phyloP scores from a whole-genome alignment of 805 yeast genomes.

The Huiozyma naganishii region DNA sequence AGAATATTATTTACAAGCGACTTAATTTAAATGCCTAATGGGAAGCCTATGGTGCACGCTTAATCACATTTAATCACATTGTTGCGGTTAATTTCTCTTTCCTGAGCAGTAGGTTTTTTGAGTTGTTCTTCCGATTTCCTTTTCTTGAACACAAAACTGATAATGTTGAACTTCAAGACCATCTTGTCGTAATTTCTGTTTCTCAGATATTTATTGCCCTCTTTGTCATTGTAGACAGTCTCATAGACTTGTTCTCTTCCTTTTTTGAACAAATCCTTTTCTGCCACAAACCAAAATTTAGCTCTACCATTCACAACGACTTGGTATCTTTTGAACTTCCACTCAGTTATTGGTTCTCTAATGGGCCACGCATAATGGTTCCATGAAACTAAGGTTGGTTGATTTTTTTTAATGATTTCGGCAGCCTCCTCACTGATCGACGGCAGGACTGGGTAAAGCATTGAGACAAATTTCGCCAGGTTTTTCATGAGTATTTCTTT shows the following conservation, averaged over 20 bases:
- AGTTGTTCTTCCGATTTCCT: neutral
- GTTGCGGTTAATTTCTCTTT: neutral
- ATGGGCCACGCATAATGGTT: slow-evolving; percentile 53
- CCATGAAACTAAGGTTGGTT: slow-evolving; percentile 10
- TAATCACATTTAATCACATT: too few species aligned
- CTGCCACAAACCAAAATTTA: slow-evolving; percentile 36
- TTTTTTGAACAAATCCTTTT: slow-evolving; percentile 29
- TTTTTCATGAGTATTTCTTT: slow-evolving; percentile 36
- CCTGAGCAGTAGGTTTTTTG: neutral
- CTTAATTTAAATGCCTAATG: neutral
- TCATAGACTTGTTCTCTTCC: slow-evolving; percentile 30
- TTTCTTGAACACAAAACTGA: slow-evolving; percentile 31
- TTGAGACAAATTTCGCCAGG: slow-evolving; percentile 43
- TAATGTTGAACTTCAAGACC: slow-evolving; percentile 42
- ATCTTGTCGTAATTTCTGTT: slow-evolving; percentile 38
- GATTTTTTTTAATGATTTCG: slow-evolving; percentile 33
- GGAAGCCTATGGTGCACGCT: too few species aligned
- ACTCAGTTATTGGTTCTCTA: slow-evolving; percentile 28
- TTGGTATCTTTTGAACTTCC: slow-evolving; percentile 35
- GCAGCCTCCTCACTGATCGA: slow-evolving; percentile 74
- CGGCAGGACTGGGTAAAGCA: slow-evolving; percentile 76
- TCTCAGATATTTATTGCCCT: slow-evolving; percentile 33
- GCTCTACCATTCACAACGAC: slow-evolving; percentile 69
- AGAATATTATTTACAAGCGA: neutral
- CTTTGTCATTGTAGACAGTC: slow-evolving; percentile 26